Percentiles rank a stretch among this genome's conserved stretches.
These are phyloP conservation scores for Ceratocystis variospora DNA, from an alignment of 2,329 filamentous ascomycete species.

Conservation along the genomic window DNA sequence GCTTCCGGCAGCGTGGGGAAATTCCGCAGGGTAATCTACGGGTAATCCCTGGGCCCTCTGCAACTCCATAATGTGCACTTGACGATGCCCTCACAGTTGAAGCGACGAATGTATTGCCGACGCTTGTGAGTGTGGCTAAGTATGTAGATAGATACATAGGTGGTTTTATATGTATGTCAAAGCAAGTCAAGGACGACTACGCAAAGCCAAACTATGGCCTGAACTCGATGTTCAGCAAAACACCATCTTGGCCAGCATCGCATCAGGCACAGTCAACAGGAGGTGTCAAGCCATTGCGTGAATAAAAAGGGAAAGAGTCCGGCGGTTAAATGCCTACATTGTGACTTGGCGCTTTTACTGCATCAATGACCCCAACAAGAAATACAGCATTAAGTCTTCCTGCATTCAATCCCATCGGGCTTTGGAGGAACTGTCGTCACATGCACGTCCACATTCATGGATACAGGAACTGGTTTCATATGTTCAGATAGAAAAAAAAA, in stretches of 20 bases:
- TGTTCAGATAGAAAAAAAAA: slow-evolving; percentile 10
- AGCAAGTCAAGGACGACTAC: not conserved
- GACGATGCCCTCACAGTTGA: not conserved
- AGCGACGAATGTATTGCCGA: not conserved
- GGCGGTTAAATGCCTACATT: not conserved
- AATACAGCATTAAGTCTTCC: not conserved
- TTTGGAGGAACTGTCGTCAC: too few relatives aligned
- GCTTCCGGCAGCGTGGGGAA: not conserved
- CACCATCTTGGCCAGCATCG: not conserved
- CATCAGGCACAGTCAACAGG: not conserved
- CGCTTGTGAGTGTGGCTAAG: not conserved
- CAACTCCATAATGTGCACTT: not conserved
- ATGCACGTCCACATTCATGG: not conserved
- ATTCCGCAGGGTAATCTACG: not conserved
- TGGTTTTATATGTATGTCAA: not conserved
- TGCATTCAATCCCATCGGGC: too few relatives aligned
- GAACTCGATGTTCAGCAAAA: not conserved
- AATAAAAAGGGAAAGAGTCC: not conserved
- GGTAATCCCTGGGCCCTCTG: not conserved
- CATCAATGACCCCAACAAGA: not conserved
- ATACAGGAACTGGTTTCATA: not conserved
- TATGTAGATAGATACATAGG: not conserved
- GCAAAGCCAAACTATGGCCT: not conserved
- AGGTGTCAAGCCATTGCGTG: not conserved
- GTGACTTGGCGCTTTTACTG: not conserved